Conservation (phyloP, 1,139 yeast genomes). For the Pichia sp. region DNA sequence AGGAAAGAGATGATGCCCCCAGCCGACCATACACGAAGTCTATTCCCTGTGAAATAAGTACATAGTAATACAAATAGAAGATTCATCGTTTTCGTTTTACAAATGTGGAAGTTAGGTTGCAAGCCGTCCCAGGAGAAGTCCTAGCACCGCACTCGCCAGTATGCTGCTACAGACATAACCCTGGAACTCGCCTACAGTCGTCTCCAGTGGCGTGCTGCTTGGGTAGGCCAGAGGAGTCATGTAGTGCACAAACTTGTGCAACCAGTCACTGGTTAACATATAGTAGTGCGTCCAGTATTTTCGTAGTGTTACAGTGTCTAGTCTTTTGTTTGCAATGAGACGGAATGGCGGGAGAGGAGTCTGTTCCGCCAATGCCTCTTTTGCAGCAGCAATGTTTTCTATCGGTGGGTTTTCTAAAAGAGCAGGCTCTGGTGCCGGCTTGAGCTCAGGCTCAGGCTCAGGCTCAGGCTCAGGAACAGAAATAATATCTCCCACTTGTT, state of each 20-base stretch:
- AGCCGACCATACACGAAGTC: no score
- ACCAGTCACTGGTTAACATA: background rate
- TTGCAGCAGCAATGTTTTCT: background rate
- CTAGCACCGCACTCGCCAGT: constrained; percentile 1
- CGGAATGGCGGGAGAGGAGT: constrained; percentile 1
- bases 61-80: background rate
- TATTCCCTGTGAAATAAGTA: background rate
- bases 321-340: background rate
- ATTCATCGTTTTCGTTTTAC: background rate
- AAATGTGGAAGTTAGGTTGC: background rate
- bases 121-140: constrained; percentile 1
- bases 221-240: constrained; percentile 3
- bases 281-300: background rate
- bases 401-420: background rate
- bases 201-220: constrained; percentile 1
- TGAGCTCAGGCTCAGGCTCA: background rate
- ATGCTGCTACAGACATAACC: constrained; percentile 1
- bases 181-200: constrained; percentile 10
- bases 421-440: background rate
- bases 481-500: background rate
- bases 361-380: background rate
- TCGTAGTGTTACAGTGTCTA: background rate
- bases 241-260: background rate
- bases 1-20: background rate
- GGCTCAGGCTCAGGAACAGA: background rate